Percentiles rank a stretch among this genome's conserved stretches.
phyloP scores from a whole-genome alignment of 176 grass and related monocot species.

The Leersia perrieri region DNA sequence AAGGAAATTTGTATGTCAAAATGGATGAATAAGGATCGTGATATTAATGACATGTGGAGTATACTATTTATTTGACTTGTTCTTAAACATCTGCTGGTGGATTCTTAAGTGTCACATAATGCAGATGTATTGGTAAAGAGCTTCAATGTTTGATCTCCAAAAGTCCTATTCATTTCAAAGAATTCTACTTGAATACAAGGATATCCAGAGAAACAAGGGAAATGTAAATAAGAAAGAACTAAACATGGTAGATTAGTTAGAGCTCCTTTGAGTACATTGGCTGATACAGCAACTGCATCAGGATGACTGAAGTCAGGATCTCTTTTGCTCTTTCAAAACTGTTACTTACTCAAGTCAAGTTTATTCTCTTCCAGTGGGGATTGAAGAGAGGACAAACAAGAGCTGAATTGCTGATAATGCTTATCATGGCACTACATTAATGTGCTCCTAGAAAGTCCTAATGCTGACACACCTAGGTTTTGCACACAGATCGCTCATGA shows the following conservation, averaged over 20 bases:
- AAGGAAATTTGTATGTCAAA: background rate
- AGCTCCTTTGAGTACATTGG: background rate
- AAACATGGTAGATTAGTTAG: background rate
- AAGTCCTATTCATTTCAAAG: constrained; percentile 4
- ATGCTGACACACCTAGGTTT: constrained; percentile 15
- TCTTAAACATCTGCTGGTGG: background rate
- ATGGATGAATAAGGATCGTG: background rate
- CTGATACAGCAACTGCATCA: constrained; percentile 3
- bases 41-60: constrained; percentile 2
- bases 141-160: background rate
- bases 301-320: constrained; percentile 1
- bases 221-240: background rate
- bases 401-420: constrained; percentile 12
- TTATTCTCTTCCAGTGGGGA: constrained; percentile 16
- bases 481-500: constrained; percentile 20
- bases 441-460: constrained; percentile 24
- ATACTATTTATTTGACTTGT: constrained; percentile 13
- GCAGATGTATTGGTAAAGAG: background rate
- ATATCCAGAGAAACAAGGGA: background rate
- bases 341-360: background rate
- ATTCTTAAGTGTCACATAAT: background rate
- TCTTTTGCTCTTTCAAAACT: background rate
- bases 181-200: background rate
- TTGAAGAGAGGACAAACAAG: constrained; percentile 25
- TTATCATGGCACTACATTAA: constrained; percentile 2